Conservation (phyloP, 164 flowering plant genomes). For the Vitis rupestris region DNA sequence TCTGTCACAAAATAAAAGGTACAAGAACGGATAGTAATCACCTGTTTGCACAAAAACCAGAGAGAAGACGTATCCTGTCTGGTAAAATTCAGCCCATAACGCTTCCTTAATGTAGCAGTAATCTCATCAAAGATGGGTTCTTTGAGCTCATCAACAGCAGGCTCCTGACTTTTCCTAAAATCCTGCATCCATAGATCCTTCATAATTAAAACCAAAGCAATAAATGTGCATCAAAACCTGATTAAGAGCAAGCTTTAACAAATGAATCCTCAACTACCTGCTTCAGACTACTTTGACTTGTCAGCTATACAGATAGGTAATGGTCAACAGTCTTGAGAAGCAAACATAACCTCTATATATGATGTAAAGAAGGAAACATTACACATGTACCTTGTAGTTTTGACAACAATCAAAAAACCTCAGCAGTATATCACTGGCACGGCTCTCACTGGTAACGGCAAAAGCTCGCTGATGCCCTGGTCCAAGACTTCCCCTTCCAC, state of each 20-base stretch:
- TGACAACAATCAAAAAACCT: slow-evolving; percentile 86
- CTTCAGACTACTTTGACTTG: background rate
- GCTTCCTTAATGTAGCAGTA: slow-evolving; percentile 41
- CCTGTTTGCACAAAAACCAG: slow-evolving; percentile 97
- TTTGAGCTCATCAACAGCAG: slow-evolving; percentile 77
- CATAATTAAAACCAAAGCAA: background rate
- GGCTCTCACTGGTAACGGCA: slow-evolving; percentile 86
- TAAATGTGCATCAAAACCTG: background rate
- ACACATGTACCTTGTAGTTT: slow-evolving; percentile 74
- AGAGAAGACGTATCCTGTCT: slow-evolving; percentile 63
- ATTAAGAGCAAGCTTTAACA: background rate
- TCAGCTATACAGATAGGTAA: background rate
- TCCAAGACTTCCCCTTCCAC: slow-evolving; percentile 77
- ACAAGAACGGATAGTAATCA: slow-evolving; percentile 3
- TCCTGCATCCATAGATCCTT: slow-evolving; percentile 35
- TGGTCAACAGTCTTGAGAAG: background rate
- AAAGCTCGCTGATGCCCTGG: slow-evolving; percentile 79
- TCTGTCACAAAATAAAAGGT: background rate
- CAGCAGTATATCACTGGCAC: slow-evolving; percentile 88
- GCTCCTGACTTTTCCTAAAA: slow-evolving; percentile 65
- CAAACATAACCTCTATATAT: too few species aligned
- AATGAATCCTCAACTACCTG: background rate
- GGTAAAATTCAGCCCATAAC: slow-evolving; percentile 69
- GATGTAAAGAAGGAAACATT: background rate
- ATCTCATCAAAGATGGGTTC: slow-evolving; percentile 76